Conservation (phyloP, 306 rosid genomes). For the Ormosia semicastrata region DNA sequence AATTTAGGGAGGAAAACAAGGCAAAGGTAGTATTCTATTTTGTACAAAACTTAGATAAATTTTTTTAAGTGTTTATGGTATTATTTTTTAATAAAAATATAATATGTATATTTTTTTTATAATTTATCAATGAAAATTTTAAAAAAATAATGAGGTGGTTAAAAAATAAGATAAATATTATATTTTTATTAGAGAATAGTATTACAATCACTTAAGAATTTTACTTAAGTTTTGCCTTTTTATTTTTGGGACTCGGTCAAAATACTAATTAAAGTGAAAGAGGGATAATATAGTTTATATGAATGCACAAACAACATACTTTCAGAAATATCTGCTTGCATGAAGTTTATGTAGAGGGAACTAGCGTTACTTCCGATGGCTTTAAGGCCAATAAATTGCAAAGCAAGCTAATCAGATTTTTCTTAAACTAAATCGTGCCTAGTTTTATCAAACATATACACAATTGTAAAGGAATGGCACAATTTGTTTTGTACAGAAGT, state of each 20-base stretch:
- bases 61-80: too few relatives aligned
- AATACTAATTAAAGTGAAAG: not conserved
- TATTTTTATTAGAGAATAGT: too few relatives aligned
- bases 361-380: not conserved
- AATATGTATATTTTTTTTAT: too few relatives aligned
- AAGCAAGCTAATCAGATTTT: not conserved
- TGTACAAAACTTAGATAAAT: too few relatives aligned
- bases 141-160: too few relatives aligned
- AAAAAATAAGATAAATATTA: too few relatives aligned
- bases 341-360: not conserved
- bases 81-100: too few relatives aligned
- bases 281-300: not conserved
- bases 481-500: slow-evolving; percentile 31
- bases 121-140: too few relatives aligned
- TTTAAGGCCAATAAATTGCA: not conserved
- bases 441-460: slow-evolving; percentile 28
- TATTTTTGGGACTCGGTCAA: not conserved
- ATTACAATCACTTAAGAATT: too few relatives aligned
- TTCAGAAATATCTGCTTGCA: not conserved
- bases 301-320: not conserved
- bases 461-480: slow-evolving; percentile 30
- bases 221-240: not conserved
- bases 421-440: not conserved
- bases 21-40: too few relatives aligned
- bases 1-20: not conserved